Base-by-base conservation (phyloP, 805 yeast genomes). In the Ogataea trehalophila region DNA sequence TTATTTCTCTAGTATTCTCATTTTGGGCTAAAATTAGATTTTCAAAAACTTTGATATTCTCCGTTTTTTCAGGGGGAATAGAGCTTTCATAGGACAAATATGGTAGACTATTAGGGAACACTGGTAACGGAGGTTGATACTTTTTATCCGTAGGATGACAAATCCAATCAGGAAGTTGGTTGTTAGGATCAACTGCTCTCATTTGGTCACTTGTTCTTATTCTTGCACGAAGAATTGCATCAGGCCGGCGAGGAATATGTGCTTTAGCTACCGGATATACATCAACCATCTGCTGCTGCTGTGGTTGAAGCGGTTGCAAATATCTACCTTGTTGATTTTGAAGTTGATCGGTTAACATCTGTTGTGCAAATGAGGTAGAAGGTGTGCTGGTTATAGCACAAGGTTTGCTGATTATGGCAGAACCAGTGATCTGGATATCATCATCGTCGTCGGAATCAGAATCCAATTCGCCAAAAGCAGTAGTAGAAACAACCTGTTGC, bases 361-460 rank as follows among this genome's bases (percentile, higher is more conserved):
- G 31, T 26, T 26, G 31, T 37, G 39, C 29, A 20, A 14, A 18
- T 11, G 9, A 16, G 11, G 41, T 5, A 11, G 16, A 5, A 39
- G 33, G n/a, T 6, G 14, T n/a, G 8, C 4, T 29, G 4, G 42
- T 22, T 11, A 33, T 9, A 4, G 42, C 14, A 15, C n/a, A n/a
- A n/a, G n/a, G n/a, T 6, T 22, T n/a, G 8, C 4, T 29, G 4
- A 46, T 22, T 11, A 33, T 9, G 6, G 42, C 14, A 15, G 42
- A 18, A 7, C 48, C 48, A 11, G 42, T 41, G 16, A 46, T 41
- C 26, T 33, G n/a, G n/a, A 42, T 38, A 9, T 46, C 49, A 35
- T 46, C 43, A 26, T 41, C 46, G 6, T 46, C 43, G 37, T 45
- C 46, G 9, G 31, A 7, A 4, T 44, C 51, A 13, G 45, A 51